These are phyloP conservation scores for Aspergillus nidulans DNA, from an alignment of 495 filamentous ascomycete genomes.

Conservation along the genomic window DNA sequence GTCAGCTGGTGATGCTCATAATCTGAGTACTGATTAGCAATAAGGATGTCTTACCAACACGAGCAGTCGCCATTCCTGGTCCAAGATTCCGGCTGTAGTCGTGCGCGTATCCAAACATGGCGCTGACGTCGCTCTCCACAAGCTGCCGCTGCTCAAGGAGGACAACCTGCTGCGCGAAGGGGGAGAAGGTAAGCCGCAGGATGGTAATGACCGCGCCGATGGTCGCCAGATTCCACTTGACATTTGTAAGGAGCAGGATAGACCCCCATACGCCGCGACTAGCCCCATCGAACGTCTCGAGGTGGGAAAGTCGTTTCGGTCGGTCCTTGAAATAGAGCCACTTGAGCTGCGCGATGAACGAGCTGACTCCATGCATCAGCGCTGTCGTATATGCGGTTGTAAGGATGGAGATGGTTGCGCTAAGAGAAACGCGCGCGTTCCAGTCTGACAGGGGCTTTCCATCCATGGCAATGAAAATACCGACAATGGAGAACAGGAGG, in stretches of 20 bases:
- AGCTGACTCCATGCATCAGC: constrained; percentile 19
- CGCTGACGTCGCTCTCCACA: constrained; percentile 1
- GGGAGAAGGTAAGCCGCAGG: constrained; percentile 24
- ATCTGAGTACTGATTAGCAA: no score
- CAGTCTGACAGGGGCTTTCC: constrained; percentile 17
- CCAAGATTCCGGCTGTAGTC: constrained; percentile 8
- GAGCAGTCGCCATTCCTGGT: not conserved
- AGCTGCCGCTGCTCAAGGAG: constrained; percentile 14
- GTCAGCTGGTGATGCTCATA: not conserved
- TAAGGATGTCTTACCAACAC: constrained; percentile 15
- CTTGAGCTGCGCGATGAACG: constrained; percentile 30
- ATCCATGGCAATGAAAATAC: constrained; percentile 21
- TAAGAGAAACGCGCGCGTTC: constrained; percentile 13
- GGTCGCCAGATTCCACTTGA: constrained; percentile 21
- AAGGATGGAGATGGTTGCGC: constrained; percentile 18
- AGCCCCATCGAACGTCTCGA: constrained; percentile 38
- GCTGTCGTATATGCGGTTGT: constrained; percentile 15
- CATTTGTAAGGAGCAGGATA: constrained; percentile 19
- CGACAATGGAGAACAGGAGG: constrained; percentile 10
- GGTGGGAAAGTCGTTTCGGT: constrained; percentile 24
- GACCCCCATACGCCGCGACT: constrained; percentile 39
- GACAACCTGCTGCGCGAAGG: constrained; percentile 30
- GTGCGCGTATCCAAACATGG: constrained; percentile 16
- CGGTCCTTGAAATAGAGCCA: constrained; percentile 32
- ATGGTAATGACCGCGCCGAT: constrained; percentile 29